These are phyloP conservation scores for Botrytis sinoallii DNA, from an alignment of 2,329 filamentous ascomycete genomes.

Conservation along the genomic window DNA sequence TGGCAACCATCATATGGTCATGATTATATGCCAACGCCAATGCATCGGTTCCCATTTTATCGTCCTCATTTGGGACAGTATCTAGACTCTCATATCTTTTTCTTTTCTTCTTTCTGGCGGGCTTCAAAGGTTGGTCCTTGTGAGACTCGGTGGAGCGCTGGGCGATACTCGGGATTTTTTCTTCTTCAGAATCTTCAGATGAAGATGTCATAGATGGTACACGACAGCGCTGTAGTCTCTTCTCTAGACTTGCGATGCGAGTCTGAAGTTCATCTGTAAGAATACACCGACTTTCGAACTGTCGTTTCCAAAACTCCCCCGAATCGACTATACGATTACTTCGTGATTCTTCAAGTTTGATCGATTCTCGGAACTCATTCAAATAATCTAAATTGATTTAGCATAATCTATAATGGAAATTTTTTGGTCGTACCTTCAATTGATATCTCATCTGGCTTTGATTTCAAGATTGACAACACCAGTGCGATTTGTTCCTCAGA, in stretches of 20 bases:
- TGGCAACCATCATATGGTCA: background rate
- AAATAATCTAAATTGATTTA: background rate
- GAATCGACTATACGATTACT: background rate
- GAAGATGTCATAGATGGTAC: background rate
- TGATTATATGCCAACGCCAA: background rate
- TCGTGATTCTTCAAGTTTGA: background rate
- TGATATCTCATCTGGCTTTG: background rate
- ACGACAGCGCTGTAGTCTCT: background rate
- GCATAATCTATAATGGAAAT: too few species aligned
- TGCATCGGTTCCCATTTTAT: background rate
- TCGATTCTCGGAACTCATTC: background rate
- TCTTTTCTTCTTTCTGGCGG: background rate
- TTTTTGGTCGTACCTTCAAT: background rate
- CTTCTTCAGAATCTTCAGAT: background rate
- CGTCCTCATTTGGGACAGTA: background rate
- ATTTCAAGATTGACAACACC: background rate
- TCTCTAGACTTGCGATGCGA: background rate
- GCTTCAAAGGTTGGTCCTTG: background rate
- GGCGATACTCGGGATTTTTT: background rate
- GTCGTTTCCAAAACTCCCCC: slow-evolving; percentile 1
- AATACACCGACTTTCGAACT: background rate
- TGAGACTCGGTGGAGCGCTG: background rate
- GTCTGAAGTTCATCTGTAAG: background rate
- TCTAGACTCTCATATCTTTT: background rate
- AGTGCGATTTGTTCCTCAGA: background rate